Conservation (phyloP, 1,284 basidiomycete genomes). For the Malassezia arunalokei region DNA sequence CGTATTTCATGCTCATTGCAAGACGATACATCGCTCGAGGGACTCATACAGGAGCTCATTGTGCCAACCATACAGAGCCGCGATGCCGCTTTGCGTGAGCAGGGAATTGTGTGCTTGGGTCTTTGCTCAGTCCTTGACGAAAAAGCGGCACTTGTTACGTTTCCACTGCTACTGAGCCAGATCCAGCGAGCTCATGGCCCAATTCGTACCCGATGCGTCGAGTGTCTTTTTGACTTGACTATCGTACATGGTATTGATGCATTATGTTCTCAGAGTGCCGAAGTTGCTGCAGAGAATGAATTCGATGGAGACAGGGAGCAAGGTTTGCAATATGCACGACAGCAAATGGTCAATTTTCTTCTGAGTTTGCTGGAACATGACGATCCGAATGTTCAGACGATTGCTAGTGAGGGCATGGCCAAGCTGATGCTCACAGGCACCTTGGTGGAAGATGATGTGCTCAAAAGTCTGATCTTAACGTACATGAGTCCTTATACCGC, state of each 20-base stretch:
- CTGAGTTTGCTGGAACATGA: slow-evolving; percentile 56
- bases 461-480: slow-evolving; percentile 64
- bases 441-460: slow-evolving; percentile 48
- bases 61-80: slow-evolving; percentile 80
- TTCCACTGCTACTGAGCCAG: slow-evolving; percentile 79
- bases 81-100: slow-evolving; percentile 68
- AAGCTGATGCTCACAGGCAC: slow-evolving; percentile 77
- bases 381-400: slow-evolving; percentile 57
- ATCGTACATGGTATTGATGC: slow-evolving; percentile 76
- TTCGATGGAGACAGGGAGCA: slow-evolving; percentile 14
- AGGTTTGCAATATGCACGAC: slow-evolving; percentile 21
- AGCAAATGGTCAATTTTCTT: slow-evolving; percentile 35
- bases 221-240: slow-evolving; percentile 78
- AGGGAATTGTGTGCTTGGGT: slow-evolving; percentile 72
- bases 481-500: slow-evolving; percentile 79
- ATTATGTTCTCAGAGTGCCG: slow-evolving; percentile 49
- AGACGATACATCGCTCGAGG: slow-evolving; percentile 85
- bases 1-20: slow-evolving; percentile 61
- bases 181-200: slow-evolving; percentile 64
- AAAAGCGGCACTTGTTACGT: slow-evolving; percentile 80
- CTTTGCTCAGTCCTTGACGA: slow-evolving; percentile 79
- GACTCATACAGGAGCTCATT: slow-evolving; percentile 76
- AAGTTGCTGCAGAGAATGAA: slow-evolving; percentile 18
- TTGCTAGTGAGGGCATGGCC: slow-evolving; percentile 69
- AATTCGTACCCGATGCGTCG: slow-evolving; percentile 67